Base-by-base conservation (phyloP, 495 filamentous ascomycete genomes). In the Cladorrhinum samala region DNA sequence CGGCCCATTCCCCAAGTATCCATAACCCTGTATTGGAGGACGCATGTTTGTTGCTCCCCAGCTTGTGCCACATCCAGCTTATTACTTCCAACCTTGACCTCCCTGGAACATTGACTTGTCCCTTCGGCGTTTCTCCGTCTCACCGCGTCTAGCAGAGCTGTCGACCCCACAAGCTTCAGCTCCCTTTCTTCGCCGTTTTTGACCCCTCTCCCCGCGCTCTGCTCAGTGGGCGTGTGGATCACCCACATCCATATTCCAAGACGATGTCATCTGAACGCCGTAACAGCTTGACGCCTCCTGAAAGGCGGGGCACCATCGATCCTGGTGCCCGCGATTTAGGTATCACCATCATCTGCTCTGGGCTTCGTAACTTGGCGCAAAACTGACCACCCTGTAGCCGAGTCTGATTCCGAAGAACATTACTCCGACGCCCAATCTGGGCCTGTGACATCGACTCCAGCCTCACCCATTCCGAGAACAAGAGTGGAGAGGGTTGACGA, bases 391-490 rank as follows among this genome's bases (percentile, higher is more conserved):
- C 38, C n/a, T 25, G 23, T 33, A 46, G 48, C 53, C 80, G 82
- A 77, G 44, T 87, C 86, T 17, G 85, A 85, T 52, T 87, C 83
- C 41, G 89, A 94, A 23, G 91, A 96, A 46, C 88, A 95, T 69
- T 96, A 91, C 68, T 90, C 90, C 46, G 91, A 95, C 75, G 91
- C 91, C 54, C 86, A 83, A 52, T 87, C 92, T 68, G 87, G 82
- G 55, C 73, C 69, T 49, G 64, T 53, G 59, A 78, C 78, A 46
- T 80, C 48, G 72, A 76, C 55, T 75, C 76, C 52, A 70, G 75
- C 62, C 46, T 78, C 75, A 13, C 83, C 87, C 25, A 83, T 95
- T 58, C 91, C 91, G n/a, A 80, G 72, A 52, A 94, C 86, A 13
- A 74, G 91, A 44, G 87, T 95, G 21, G 89, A 94, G 69, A 89